Evolutionary conservation across 768 basidiomycete species (phyloP), one percentile per base, ranked within the genome.

Genomic region (Suillus ampliporus): DNA sequence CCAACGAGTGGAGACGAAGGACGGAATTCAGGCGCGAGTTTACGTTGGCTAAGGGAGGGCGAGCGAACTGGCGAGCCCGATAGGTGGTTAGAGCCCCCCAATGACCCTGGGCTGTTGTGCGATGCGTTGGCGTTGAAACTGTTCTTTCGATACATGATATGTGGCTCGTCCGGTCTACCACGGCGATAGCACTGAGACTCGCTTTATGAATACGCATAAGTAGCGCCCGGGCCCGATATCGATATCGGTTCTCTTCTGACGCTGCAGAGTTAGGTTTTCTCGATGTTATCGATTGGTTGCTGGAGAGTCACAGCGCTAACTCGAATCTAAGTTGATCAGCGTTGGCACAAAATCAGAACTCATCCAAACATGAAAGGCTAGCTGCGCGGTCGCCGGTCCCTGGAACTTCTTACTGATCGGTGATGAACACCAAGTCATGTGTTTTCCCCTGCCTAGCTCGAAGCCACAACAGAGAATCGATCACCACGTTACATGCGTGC

Each of bases 401-500:
- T 56, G 54, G 37, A 56, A 56, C 54, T 56, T 40, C 54, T 56
- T 10, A 10, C 21, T n/a, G 38, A 37, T 40, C 54, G 54, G 54
- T 6, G 10, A 51, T 34, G 31, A n/a, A 17, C 28, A 19, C 19
- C 11, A 50, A 50, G 26, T 11, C 19, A 19, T 17, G 10, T 19
- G 10, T 51, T 51, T 51, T 28, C 28, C 50, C 50, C 19, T 51
- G 50, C 50, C 5, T 19, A 34, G 31, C 31, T n/a, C 19, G 11
- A 51, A 51, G 19, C 50, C 28, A 14, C 10, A 31, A 31, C 50
- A 31, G 5, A 34, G 28, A 31, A 31, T 19, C n/a, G 10, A 51
- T 51, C 28, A 31, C 17, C 50, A 31, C 28, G 28, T 51, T 51
- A 10, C 31, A 51, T 31, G 28, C 28, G 31, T 31, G 19, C 17